Evolutionary conservation across 345 rosid genomes (phyloP), one percentile per base, ranked within the genome.

Genomic region (Pseudoturritis turrita): DNA sequence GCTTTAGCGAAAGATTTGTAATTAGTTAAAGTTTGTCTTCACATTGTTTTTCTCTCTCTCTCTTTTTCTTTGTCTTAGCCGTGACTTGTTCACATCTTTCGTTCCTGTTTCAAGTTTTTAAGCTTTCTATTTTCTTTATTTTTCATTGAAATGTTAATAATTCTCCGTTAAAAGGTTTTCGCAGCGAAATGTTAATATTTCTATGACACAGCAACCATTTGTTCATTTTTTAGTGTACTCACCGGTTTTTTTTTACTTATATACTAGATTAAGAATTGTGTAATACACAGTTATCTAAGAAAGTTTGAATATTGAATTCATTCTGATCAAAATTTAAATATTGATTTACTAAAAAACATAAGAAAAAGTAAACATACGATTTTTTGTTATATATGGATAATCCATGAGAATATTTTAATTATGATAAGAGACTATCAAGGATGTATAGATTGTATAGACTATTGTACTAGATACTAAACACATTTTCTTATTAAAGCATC

Each of bases 1-100:
- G 70, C 56, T 64, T 54, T 72, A 54, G 77, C 41, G 65, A 47
- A 73, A 65, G 57, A 73, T 55, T 73, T 73, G 71, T 73, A 46
- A 55, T 54, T 54, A 23, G 65, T 73, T 59, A 33, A 50, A 59
- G 36, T 51, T 52, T 74, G 71, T 64, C 71, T 66, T 74, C 71
- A 74, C 78, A 12, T 59, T 40, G 55, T 62, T 58, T 6, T 65
- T 39, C 49, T 28, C 29, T 52, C 51, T 21, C 33, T 40, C 29
- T 53, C 51, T 56, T 23, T 47, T 44, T 65, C 43, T 56, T 50
- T 45, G 50, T 59, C 68, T 67, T 11, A 41, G 67, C 46, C 73
- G 54, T 59, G 78, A 59, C 73, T 68, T 75, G 78, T 75, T 75
- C 78, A 60, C 78, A 68, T 75, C 74, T 40, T 75, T 17, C 51